A percentile compares a stretch with the other conserved stretches of the same genome.
phyloP scores from a whole-genome alignment of 139 green algal genomes.

The Pleodorina starrii region DNA sequence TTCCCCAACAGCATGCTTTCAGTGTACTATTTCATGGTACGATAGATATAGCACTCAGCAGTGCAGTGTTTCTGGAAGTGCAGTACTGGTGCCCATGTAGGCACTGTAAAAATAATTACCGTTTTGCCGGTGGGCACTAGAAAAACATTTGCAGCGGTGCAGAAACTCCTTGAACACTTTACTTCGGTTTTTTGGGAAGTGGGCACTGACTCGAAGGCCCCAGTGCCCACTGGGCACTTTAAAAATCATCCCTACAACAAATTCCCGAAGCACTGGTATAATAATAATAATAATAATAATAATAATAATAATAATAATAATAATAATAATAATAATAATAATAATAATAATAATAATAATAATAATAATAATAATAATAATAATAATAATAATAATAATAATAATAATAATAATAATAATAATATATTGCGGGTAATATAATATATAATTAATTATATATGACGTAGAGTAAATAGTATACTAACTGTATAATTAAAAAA shows the following conservation, averaged over 20 bases:
- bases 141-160: neutral
- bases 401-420: neutral
- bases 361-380: neutral
- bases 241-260: neutral
- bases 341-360: neutral
- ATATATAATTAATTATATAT: neutral
- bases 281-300: neutral
- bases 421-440: neutral
- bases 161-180: neutral
- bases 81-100: too few species aligned
- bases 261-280: neutral
- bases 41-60: neutral
- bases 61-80: neutral
- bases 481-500: neutral
- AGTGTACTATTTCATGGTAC: neutral
- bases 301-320: neutral
- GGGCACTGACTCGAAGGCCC: neutral
- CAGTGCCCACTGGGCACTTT: neutral
- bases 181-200: neutral
- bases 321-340: neutral
- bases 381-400: neutral
- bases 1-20: neutral
- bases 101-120: neutral
- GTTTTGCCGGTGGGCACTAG: neutral
- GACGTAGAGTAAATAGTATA: neutral